Conservation (phyloP, 805 yeast species). For the Starmerella powellii region DNA sequence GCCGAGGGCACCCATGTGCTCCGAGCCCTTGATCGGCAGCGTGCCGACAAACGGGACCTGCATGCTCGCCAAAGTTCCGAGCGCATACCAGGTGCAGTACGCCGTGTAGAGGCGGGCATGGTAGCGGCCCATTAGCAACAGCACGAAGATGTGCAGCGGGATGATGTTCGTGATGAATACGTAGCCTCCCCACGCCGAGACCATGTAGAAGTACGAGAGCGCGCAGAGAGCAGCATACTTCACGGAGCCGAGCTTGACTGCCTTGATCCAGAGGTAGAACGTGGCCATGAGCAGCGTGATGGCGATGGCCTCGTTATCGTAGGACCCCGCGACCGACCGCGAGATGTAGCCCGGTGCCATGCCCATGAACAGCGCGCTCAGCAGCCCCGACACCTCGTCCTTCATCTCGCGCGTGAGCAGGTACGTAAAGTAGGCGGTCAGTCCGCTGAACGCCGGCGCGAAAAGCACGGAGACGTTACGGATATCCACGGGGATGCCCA, state of each 20-base stretch:
- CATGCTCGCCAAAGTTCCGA: constrained; percentile 98
- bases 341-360: constrained; percentile 98
- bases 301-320: constrained; percentile 98
- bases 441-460: constrained; percentile 91
- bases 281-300: constrained; percentile 91
- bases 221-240: constrained; percentile 77
- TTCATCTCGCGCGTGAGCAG: constrained; percentile 82
- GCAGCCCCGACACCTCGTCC: constrained; percentile 74
- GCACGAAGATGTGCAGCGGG: constrained; percentile 85
- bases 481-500: constrained; percentile 79
- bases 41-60: constrained; percentile 98
- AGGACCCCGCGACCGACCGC: constrained; percentile 96
- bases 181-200: constrained; percentile 99
- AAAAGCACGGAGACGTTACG: constrained; percentile 90
- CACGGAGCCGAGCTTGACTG: constrained; percentile 81
- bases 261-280: constrained; percentile 90
- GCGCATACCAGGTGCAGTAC: constrained; percentile 90
- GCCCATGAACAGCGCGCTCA: constrained; percentile 90
- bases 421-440: constrained; percentile 85
- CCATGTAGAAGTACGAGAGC: constrained; percentile 91
- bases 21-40: constrained; percentile 90
- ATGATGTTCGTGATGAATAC: constrained; percentile 96
- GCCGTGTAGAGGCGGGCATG: constrained; percentile 71
- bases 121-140: constrained; percentile 90
- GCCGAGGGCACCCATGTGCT: constrained; percentile 97